phyloP scores from a whole-genome alignment of 352 stramenopile genomes.

The Plasmopara viticola region DNA sequence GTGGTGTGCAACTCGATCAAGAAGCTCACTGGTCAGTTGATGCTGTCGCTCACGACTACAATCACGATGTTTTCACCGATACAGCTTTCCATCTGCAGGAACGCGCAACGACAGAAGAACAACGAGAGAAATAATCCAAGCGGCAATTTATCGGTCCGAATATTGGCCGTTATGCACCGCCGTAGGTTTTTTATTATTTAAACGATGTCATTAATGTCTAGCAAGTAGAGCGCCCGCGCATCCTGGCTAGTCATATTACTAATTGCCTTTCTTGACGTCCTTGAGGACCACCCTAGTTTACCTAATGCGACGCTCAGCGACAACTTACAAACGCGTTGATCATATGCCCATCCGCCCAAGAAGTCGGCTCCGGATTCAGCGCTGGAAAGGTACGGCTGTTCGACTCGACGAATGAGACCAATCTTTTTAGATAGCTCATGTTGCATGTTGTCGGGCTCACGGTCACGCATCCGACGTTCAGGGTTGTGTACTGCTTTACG shows the following conservation, averaged over 20 bases:
- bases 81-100: background rate
- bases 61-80: background rate
- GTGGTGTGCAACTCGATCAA: background rate
- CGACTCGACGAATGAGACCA: background rate
- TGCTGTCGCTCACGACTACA: background rate
- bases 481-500: background rate
- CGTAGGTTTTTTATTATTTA: background rate
- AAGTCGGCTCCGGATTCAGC: background rate
- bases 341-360: background rate
- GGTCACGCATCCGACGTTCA: background rate
- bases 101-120: background rate
- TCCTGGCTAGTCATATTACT: background rate
- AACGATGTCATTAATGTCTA: background rate
- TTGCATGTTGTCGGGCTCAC: background rate
- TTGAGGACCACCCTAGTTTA: too few relatives aligned
- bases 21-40: background rate
- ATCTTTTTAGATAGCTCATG: background rate
- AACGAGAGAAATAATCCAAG: background rate
- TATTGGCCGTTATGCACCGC: too few relatives aligned
- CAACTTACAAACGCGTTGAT: background rate
- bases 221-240: background rate
- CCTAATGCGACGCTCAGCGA: background rate
- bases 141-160: background rate
- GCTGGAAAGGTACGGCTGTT: background rate
- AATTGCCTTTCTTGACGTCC: background rate